Base-by-base conservation (phyloP, 1,284 basidiomycete genomes). In the Thelephora terrestris region DNA sequence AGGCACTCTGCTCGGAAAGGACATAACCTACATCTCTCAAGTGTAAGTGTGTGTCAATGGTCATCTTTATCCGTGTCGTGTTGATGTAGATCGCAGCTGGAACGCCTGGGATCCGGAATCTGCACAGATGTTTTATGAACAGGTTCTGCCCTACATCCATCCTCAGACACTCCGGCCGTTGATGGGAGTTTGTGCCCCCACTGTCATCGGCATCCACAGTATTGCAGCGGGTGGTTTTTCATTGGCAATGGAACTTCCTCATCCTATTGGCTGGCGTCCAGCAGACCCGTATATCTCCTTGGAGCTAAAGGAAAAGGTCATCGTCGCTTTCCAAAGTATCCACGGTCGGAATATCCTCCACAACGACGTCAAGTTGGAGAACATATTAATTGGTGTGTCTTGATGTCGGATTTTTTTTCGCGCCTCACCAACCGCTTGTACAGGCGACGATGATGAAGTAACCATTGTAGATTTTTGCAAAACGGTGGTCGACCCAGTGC, bases 401-500 rank as follows among this genome's bases (percentile, higher is more conserved):
- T 52, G 32, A 42, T 21, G 14, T 20, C 16, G n/a, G 9, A 7
- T 43, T 7, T 5, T 7, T 21, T 17, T 16, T 4, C n/a, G 7
- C 9, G 20, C 34, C 27, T 48, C 21, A 50, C 40, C 12, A 23
- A 24, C 21, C 14, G 12, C 9, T 24, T 18, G 23, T 43, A 24
- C 12, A 12, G 60, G 58, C 2, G 76, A 67, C 3, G 76, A 81
- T 54, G 73, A 69, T 36, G 67, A 66, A 32, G 71, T 83, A 27
- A 76, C 69, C 32, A 67, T 84, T 45, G 70, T 78, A 53, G 72
- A 81, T 58, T 81, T 81, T 57, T 69, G 76, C 37, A 62, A 64
- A 43, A 71, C 61, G 12, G 59, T 81, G 3, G 51, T 55, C 20
- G 54, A 52, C 23, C 70, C 72, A 4, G 65, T 61, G 9, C 58